A percentile compares a stretch with the other conserved stretches of the same genome.
Conservation (phyloP, 306 rosid genomes). For the Luffa aegyptiaca region DNA sequence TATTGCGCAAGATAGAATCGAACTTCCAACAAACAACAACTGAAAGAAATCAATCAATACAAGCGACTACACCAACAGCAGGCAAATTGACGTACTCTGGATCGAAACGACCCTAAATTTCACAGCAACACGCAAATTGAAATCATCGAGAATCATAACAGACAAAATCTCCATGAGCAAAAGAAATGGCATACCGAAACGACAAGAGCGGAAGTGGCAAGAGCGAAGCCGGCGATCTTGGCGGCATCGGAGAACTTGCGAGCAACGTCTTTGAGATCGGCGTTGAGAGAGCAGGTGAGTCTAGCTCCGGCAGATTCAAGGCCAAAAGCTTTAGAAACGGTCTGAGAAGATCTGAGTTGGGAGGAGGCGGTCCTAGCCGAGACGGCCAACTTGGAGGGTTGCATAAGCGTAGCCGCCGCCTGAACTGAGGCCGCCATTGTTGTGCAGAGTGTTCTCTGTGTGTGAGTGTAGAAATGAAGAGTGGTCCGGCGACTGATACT, state of each 20-base stretch:
- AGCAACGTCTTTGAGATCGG: conserved; percentile 58
- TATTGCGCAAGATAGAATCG: neutral
- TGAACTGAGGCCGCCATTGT: conserved; percentile 96
- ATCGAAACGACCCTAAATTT: neutral
- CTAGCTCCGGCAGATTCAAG: conserved; percentile 29
- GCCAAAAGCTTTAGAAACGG: conserved; percentile 36
- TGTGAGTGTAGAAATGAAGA: neutral
- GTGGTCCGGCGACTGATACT: neutral
- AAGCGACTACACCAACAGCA: neutral
- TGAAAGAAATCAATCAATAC: neutral
- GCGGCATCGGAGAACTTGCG: conserved; percentile 62
- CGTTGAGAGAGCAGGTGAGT: conserved; percentile 42
- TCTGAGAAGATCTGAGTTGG: conserved; percentile 53
- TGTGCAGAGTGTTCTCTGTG: neutral
- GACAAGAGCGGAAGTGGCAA: conserved; percentile 94
- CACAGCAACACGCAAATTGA: neutral
- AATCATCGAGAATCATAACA: neutral
- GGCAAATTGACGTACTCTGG: neutral
- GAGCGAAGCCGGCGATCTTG: conserved; percentile 90
- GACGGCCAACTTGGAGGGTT: conserved; percentile 56
- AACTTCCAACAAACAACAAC: neutral
- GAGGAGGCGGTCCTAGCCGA: conserved; percentile 18
- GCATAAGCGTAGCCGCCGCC: conserved; percentile 86
- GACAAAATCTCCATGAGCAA: neutral
- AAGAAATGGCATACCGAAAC: conserved; percentile 56